Base-by-base conservation (phyloP, 352 stramenopile species). In the Phytophthora cactorum region DNA sequence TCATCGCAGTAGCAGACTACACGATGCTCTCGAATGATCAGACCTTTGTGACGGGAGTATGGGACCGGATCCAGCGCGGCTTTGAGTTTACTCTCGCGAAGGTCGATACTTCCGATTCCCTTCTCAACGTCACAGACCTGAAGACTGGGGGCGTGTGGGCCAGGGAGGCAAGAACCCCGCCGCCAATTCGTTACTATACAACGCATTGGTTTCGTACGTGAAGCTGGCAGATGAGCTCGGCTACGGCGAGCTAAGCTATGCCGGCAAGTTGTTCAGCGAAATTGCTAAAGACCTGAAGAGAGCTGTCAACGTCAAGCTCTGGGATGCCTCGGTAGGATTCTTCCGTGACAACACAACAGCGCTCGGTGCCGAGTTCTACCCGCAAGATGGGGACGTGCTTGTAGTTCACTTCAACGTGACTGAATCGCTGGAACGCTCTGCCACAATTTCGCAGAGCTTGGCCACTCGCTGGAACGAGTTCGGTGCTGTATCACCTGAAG, bases 151-250 rank as follows among this genome's bases (percentile, higher is more conserved):
- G 6, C 63, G 67, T 17, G 59, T 71, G 10, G 74, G 66, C 5
- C 70, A 79, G 14, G 56, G 62, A 11, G 74, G 62, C 53, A 81
- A 81, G 60, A 77, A 74, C 36, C 77, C 73, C 15, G 74, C 68
- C 1, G 66, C 70, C 15, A 79, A 79, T 28, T 66, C 53, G 4
- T 47, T 81, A 6, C 51, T 81, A 4, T 81, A 77, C n/a, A 59
- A 68, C 17, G 67, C 70, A 3, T 52, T 81, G 17, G 38, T 55
- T 2, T n/a, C 34, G 12, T 67, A 66, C 32, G 32, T 34, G 2
- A 32, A 70, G 14, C 43, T 79, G 12, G 70, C 59, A 3, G 0
- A 38, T 4, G 47, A 72, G 4, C 53, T 76, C 2, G 46, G 58
- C 10, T 31, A 72, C 29, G 53, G 51, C 14, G 41, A 43, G 4